Percentiles rank a stretch among this genome's conserved stretches.
These are phyloP conservation scores for Colletotrichum eleusines DNA, from an alignment of 2,329 filamentous ascomycete species.

Conservation along the genomic window DNA sequence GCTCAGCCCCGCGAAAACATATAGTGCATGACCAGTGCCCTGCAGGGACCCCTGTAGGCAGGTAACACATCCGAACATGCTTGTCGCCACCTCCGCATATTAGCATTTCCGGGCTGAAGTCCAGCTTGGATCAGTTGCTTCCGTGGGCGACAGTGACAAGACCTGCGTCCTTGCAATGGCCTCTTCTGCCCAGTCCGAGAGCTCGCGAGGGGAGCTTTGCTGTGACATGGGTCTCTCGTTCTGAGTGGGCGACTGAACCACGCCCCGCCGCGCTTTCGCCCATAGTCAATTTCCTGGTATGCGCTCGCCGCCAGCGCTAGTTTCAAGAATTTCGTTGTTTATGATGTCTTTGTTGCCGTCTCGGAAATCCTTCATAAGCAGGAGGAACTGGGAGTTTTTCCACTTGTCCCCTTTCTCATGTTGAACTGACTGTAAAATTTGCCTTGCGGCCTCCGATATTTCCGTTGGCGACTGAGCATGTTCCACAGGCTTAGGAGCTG, in stretches of 20 bases:
- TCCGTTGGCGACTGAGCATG: constrained; percentile 42
- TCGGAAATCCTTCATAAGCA: constrained; percentile 59
- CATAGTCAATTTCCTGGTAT: constrained; percentile 5
- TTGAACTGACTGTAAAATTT: constrained; percentile 57
- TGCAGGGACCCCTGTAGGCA: not conserved
- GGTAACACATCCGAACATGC: not conserved
- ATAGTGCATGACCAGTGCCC: not conserved
- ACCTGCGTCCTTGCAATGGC: constrained; percentile 1
- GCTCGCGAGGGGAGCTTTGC: not conserved
- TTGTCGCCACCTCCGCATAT: not conserved
- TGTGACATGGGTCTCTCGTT: not conserved
- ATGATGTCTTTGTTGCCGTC: constrained; percentile 60
- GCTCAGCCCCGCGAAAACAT: not conserved
- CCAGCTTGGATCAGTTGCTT: not conserved
- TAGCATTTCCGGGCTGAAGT: not conserved
- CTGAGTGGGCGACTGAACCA: too few relatives aligned
- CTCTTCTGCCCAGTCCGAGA: constrained; percentile 15
- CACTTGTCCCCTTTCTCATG: constrained; percentile 61
- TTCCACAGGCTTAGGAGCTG: not conserved
- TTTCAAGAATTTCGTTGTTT: constrained; percentile 55
- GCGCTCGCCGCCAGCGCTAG: constrained; percentile 12
- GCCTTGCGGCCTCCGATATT: constrained; percentile 57
- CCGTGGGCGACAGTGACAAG: not conserved
- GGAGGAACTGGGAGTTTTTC: constrained; percentile 60
- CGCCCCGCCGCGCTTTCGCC: not conserved